These are phyloP conservation scores for Fusarium poae DNA, from an alignment of 2,329 filamentous ascomycete genomes.

Conservation along the genomic window DNA sequence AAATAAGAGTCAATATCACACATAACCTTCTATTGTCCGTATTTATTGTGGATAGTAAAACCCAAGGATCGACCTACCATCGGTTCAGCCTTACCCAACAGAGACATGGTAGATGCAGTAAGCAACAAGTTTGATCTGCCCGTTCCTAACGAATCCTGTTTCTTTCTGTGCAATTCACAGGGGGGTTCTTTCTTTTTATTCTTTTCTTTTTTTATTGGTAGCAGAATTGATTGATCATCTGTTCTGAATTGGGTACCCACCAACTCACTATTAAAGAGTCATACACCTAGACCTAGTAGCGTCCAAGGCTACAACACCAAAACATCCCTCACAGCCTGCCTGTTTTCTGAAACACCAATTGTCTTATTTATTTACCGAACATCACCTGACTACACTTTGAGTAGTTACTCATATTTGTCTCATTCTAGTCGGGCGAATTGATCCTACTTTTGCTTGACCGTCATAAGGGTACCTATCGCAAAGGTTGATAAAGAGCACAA, in stretches of 20 bases:
- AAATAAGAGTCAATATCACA: background rate
- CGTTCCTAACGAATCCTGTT: background rate
- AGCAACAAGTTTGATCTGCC: conserved; percentile 16
- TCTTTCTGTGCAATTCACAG: background rate
- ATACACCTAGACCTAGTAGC: background rate
- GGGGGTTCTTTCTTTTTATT: conserved; percentile 2
- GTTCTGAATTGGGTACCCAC: conserved; percentile 1
- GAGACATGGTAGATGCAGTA: conserved; percentile 43
- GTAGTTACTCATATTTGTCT: background rate
- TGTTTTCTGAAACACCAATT: conserved; percentile 26
- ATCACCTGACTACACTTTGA: too few relatives aligned
- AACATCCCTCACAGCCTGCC: conserved; percentile 14
- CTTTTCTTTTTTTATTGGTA: background rate
- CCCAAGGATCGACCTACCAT: conserved; percentile 25
- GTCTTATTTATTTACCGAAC: background rate
- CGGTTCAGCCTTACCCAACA: conserved; percentile 40
- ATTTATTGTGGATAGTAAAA: background rate
- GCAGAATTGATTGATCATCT: conserved; percentile 11
- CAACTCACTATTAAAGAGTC: background rate
- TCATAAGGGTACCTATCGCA: too few relatives aligned
- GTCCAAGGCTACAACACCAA: conserved; percentile 4
- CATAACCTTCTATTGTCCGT: background rate
- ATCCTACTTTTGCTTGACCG: too few relatives aligned
- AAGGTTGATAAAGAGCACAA: too few relatives aligned
- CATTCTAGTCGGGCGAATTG: background rate